Conservation (phyloP, 805 yeast species). For the Sugiyamaella smithiae region DNA sequence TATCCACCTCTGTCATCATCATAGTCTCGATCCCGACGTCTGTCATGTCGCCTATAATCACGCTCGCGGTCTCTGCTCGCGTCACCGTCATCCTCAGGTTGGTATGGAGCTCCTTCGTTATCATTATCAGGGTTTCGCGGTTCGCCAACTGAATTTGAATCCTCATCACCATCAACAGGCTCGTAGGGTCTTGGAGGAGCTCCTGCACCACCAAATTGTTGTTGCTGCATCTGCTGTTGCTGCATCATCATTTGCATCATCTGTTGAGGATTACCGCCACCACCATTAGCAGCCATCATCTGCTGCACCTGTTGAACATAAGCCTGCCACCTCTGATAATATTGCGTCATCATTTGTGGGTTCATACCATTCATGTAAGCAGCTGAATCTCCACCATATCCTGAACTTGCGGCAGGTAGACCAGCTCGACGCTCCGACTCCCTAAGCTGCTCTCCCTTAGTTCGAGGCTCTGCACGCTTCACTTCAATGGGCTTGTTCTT, state of each 20-base stretch:
- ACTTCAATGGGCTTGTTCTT: constrained; percentile 66
- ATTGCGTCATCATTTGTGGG: constrained; percentile 42
- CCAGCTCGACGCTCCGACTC: constrained; percentile 18
- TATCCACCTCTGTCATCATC: constrained; percentile 13
- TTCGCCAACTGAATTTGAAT: not conserved
- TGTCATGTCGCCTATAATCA: constrained; percentile 6
- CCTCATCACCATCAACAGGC: constrained; percentile 10
- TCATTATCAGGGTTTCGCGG: not conserved
- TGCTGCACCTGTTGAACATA: constrained; percentile 40
- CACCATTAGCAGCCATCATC: constrained; percentile 30
- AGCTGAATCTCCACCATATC: constrained; percentile 9
- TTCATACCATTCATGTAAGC: constrained; percentile 35
- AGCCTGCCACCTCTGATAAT: constrained; percentile 41
- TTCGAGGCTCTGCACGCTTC: constrained; percentile 44
- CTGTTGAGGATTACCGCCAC: constrained; percentile 14
- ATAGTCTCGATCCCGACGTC: constrained; percentile 8
- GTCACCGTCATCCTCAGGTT: constrained; percentile 4
- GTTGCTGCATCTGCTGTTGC: constrained; percentile 14
- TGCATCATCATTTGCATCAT: constrained; percentile 24
- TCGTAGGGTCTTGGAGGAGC: constrained; percentile 6
- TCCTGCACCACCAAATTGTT: constrained; percentile 2
- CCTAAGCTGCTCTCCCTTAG: constrained; percentile 22
- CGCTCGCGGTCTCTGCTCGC: constrained; percentile 8
- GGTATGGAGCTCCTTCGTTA: not conserved
- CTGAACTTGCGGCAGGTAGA: not conserved